phyloP scores from a whole-genome alignment of 2,329 filamentous ascomycete species.

The Botryotinia convoluta region DNA sequence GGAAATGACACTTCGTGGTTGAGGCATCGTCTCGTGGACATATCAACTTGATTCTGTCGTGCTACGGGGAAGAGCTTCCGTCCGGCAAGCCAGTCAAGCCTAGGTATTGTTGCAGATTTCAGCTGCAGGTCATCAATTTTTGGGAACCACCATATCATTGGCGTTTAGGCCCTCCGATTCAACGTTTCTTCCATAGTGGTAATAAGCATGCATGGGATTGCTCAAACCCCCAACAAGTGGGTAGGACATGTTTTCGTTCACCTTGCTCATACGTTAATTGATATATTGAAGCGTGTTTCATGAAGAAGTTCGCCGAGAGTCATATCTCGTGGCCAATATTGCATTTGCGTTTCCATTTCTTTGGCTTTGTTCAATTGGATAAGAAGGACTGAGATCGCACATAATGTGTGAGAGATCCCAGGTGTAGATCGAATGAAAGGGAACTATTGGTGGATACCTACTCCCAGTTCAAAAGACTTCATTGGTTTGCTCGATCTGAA shows the following conservation, averaged over 20 bases:
- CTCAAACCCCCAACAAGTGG: constrained; percentile 12
- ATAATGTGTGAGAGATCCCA: constrained; percentile 9
- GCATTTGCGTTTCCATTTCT: constrained; percentile 2
- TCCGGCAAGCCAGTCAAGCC: constrained; percentile 6
- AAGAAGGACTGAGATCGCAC: background rate
- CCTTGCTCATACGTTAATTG: constrained; percentile 13
- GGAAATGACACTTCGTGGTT: constrained; percentile 8
- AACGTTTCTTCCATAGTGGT: constrained; percentile 9
- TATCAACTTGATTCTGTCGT: constrained; percentile 20
- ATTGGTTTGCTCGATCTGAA: constrained; percentile 15
- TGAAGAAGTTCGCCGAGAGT: constrained; percentile 5
- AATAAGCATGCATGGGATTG: constrained; percentile 19
- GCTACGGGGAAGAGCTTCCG: constrained; percentile 22
- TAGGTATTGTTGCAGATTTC: constrained; percentile 18
- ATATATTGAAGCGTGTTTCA: constrained; percentile 14
- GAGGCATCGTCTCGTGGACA: constrained; percentile 10
- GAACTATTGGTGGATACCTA: constrained; percentile 2
- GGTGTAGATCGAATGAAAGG: constrained; percentile 10
- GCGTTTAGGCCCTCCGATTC: constrained; percentile 16
- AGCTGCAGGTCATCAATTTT: constrained; percentile 21
- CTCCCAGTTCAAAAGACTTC: background rate
- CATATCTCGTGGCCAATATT: constrained; percentile 12
- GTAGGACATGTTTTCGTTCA: constrained; percentile 2
- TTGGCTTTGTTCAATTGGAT: background rate
- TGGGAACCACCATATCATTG: constrained; percentile 19